A percentile compares a stretch with the other conserved stretches of the same genome.
Evolutionary conservation across 169 alveolate genomes (phyloP).

Genomic region (Eimeria necatrix): DNA sequence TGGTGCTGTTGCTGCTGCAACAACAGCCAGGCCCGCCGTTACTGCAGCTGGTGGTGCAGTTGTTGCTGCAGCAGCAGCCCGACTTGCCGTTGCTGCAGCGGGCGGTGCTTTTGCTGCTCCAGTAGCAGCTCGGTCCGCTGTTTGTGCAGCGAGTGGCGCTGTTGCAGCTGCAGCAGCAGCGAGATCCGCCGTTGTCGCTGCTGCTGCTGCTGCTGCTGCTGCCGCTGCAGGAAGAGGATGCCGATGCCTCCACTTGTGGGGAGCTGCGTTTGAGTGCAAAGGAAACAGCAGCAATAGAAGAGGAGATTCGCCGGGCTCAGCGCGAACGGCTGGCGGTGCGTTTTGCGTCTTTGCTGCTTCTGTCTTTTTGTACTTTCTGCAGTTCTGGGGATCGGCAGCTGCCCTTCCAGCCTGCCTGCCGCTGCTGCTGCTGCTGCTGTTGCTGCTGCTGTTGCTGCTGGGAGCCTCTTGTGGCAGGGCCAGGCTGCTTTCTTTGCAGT

Average conservation of each 20-base stretch:
- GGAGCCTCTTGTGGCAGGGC: no score
- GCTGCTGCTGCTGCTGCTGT: no score
- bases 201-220: constrained; percentile 36
- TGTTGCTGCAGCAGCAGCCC: constrained; percentile 13
- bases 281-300: constrained; percentile 56
- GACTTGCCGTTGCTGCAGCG: not conserved
- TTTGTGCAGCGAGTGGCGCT: not conserved
- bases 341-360: not conserved
- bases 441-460: no score
- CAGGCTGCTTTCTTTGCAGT: no score
- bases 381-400: no score
- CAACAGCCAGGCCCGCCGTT: not conserved
- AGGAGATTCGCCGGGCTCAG: constrained; percentile 30
- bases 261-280: constrained; percentile 24
- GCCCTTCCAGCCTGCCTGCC: no score
- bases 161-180: no score
- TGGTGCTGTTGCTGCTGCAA: not conserved
- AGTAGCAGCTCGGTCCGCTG: not conserved
- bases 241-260: constrained; percentile 15
- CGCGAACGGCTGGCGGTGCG: constrained; percentile 28
- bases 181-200: not conserved
- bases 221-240: constrained; percentile 38
- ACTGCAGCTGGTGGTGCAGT: not conserved
- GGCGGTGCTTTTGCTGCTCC: not conserved
- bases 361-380: not conserved